Base-by-base conservation (phyloP, 2,329 filamentous ascomycete genomes). In the Trichoderma atrobrunneum region DNA sequence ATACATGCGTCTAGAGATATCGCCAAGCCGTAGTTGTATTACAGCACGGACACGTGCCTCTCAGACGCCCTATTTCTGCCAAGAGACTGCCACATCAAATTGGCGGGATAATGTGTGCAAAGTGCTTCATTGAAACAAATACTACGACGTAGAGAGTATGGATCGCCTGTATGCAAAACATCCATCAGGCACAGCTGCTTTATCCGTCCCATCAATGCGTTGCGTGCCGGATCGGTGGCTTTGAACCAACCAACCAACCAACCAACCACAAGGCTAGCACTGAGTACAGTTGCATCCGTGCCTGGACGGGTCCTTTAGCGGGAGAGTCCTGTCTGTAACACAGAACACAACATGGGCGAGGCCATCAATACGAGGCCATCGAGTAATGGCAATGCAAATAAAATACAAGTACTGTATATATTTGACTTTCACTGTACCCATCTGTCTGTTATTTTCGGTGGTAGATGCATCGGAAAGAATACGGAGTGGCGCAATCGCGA, bases 401-500 rank as follows among this genome's bases (percentile, higher is more conserved):
- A 60, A 10, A 59, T 51, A 21, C 43, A n/a, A 24, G 3, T 7
- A 24, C 10, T 14, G n/a, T 24, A 24, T 54, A 24, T 14, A 7
- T 3, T 51, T 21, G n/a, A 12, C 43, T 51, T 21, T 21, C 43
- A 32, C 57, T 14, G 30, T 18, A 39, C 1, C 16, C 10, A 8
- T 5, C 34, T 2, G 3, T 2, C 18, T 14, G 8, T 60, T 14
- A 11, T 2, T 4, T 60, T 34, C 57, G 11, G 18, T 11, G 18
- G n/a, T 30, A 60, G 18, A 69, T 21, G 56, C 66, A 43, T 34
- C 51, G 36, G 36, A 36, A 43, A 69, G 54, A 24, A 54, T 7
- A 70, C 24, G 59, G 30, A 63, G 51, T 57, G 68, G 61, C 51
- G 68, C 43, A 65, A 71, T 66, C 30, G 48, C 12, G 48, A 57